These are phyloP conservation scores for Aspergillus steynii DNA, from an alignment of 495 filamentous ascomycete species.

Conservation along the genomic window DNA sequence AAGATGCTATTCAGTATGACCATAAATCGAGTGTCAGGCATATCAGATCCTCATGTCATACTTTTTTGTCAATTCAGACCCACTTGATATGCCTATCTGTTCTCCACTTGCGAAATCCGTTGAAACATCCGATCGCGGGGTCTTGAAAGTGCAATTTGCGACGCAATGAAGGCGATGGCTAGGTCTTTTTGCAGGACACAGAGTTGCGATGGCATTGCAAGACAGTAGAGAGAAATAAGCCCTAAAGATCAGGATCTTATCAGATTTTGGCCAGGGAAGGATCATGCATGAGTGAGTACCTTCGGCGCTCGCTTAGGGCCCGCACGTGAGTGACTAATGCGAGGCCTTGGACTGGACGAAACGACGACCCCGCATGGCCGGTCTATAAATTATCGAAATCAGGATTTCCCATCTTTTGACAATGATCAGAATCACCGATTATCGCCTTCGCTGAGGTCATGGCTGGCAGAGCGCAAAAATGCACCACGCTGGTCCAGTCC, in stretches of 20 bases:
- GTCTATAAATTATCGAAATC: constrained; percentile 4
- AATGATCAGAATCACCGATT: not conserved
- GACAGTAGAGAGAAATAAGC: too few species aligned
- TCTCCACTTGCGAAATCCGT: not conserved
- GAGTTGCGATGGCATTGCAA: too few species aligned
- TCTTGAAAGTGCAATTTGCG: not conserved
- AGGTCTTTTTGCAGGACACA: not conserved
- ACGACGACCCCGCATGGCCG: not conserved
- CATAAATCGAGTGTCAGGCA: too few species aligned
- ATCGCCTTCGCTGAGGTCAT: not conserved
- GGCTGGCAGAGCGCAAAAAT: constrained; percentile 6
- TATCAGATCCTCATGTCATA: not conserved
- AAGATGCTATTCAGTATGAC: too few species aligned
- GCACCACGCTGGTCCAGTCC: constrained; percentile 12
- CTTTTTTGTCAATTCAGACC: not conserved
- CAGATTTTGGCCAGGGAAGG: not conserved
- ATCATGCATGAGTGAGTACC: not conserved
- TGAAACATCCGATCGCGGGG: not conserved
- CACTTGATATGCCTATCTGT: not conserved
- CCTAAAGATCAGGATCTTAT: not conserved
- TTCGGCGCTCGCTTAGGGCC: not conserved
- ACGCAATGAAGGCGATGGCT: not conserved
- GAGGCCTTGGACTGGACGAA: not conserved
- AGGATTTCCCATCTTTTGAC: not conserved
- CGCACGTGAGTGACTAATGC: not conserved